Evolutionary conservation across 768 basidiomycete genomes (phyloP).

Genomic region (Calocybe gangraenosa): DNA sequence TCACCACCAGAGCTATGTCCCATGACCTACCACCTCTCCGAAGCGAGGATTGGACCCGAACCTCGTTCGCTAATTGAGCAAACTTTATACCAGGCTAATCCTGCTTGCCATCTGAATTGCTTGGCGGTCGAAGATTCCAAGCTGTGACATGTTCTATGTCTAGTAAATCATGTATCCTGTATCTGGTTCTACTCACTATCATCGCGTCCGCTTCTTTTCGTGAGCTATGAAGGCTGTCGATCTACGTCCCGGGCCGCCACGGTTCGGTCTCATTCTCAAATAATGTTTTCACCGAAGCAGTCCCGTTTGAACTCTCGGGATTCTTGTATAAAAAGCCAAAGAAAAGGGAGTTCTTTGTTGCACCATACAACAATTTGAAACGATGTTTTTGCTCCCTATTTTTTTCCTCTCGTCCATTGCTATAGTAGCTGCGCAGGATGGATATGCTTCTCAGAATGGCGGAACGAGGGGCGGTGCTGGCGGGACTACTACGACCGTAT

Average conservation of each 20-base stretch:
- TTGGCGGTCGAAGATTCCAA: too few relatives aligned
- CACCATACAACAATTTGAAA: not conserved
- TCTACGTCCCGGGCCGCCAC: constrained; percentile 3
- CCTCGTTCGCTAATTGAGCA: too few relatives aligned
- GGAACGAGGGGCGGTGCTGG: constrained; percentile 20
- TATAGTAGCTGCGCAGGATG: constrained; percentile 12
- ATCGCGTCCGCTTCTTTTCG: too few relatives aligned
- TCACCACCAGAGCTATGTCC: too few relatives aligned
- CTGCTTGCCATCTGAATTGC: too few relatives aligned
- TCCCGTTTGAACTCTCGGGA: not conserved
- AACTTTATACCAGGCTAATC: too few relatives aligned
- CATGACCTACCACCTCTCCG: too few relatives aligned
- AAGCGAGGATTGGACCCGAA: too few relatives aligned
- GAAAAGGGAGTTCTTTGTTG: too few relatives aligned
- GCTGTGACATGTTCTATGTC: too few relatives aligned
- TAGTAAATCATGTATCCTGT: too few relatives aligned
- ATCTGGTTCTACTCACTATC: too few relatives aligned
- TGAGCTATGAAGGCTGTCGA: not conserved
- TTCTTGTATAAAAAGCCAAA: not conserved
- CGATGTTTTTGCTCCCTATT: not conserved
- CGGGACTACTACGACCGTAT: constrained; percentile 20
- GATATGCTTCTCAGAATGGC: constrained; percentile 19
- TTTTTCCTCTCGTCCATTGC: constrained; percentile 1
- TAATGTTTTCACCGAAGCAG: constrained; percentile 8
- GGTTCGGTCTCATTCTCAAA: not conserved